Evolutionary conservation across 2,329 filamentous ascomycete species (phyloP).

Genomic region (Allantophomopsis cytisporea): DNA sequence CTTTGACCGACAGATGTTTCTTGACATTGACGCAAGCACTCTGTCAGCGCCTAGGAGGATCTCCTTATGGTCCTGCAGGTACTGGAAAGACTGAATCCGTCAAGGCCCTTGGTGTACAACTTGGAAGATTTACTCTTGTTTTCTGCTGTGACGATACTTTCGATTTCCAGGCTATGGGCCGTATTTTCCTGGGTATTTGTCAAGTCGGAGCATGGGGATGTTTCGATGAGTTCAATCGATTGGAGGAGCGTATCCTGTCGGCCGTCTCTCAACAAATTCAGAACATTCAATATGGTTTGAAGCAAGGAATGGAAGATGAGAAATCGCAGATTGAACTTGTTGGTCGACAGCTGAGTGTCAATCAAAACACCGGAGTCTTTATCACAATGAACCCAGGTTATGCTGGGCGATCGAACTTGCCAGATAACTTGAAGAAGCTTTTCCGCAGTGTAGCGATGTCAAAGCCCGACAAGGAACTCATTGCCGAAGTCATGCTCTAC

Average conservation of each 20-base stretch:
- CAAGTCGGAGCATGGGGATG: conserved; percentile 99
- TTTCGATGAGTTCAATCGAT: conserved; percentile 99
- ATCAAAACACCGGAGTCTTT: conserved; percentile 92
- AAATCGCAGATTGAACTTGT: conserved; percentile 89
- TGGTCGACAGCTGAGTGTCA: conserved; percentile 79
- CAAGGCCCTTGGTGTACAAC: conserved; percentile 90
- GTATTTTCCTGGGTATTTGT: conserved; percentile 97
- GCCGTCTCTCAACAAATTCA: conserved; percentile 98
- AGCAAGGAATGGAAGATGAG: conserved; percentile 68
- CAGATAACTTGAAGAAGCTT: conserved; percentile 98
- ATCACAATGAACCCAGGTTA: conserved; percentile 99
- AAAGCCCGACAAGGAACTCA: conserved; percentile 98
- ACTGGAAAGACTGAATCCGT: conserved; percentile 99
- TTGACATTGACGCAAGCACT: conserved; percentile 92
- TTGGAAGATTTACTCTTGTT: conserved; percentile 93
- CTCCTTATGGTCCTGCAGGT: conserved; percentile 91
- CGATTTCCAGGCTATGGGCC: conserved; percentile 98
- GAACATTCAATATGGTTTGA: conserved; percentile 93
- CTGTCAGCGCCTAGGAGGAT: conserved; percentile 88
- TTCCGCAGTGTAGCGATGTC: conserved; percentile 99
- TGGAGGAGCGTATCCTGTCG: conserved; percentile 94
- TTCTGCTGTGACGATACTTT: conserved; percentile 99
- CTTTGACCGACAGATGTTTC: conserved; percentile 96
- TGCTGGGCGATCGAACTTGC: conserved; percentile 91
- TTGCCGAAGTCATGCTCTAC: conserved; percentile 99